Base-by-base conservation (phyloP, 306 rosid species). In the Argentina anserina region DNA sequence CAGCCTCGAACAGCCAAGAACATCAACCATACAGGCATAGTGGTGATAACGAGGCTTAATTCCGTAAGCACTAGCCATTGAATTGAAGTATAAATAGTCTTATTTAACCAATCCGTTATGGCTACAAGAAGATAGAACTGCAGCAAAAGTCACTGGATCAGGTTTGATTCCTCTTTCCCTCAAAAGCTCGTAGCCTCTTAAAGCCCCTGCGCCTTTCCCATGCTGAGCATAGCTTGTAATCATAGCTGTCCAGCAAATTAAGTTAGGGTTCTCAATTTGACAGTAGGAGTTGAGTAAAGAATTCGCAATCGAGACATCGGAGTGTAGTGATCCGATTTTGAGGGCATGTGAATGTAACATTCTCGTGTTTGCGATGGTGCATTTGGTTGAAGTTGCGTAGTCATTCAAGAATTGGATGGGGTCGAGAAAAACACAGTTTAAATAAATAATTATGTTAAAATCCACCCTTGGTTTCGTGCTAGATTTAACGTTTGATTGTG, bases 121-220 rank as follows among this genome's bases (percentile, higher is more conserved):
- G 79, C 88, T 85, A 70, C 97, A 92, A 77, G 96, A 93, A 31
- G 77, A 79, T 74, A 92, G 79, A 75, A 92, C 81, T 49, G 89
- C 97, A 33, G 86, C 89, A 85, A 89, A 88, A 59, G 92, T 92
- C 80, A 89, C 86, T 25, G 84, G 76, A 88, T 89, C 96, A 46
- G 93, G 97, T 74, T 73, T 75, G 65, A 92, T 62, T 42, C 94
- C 96, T 79, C 85, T 84, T 69, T 79, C 81, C 81, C 73, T 89
- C 86, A 89, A 83, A 37, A 80, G 85, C 69, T 92, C 88, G 69
- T 86, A 87, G 41, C 80, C 83, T 78, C 84, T 79, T 70, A 92
- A 79, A 61, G 94, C 97, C 61, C 88, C 90, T 46, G 74, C 58
- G 15, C 94, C 93, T 82, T 86, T 85, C 69, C 97, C 92, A 33